A percentile compares a stretch with the other conserved stretches of the same genome.
phyloP scores from a whole-genome alignment of 2,329 filamentous ascomycete genomes.

The Colletotrichum tabaci region DNA sequence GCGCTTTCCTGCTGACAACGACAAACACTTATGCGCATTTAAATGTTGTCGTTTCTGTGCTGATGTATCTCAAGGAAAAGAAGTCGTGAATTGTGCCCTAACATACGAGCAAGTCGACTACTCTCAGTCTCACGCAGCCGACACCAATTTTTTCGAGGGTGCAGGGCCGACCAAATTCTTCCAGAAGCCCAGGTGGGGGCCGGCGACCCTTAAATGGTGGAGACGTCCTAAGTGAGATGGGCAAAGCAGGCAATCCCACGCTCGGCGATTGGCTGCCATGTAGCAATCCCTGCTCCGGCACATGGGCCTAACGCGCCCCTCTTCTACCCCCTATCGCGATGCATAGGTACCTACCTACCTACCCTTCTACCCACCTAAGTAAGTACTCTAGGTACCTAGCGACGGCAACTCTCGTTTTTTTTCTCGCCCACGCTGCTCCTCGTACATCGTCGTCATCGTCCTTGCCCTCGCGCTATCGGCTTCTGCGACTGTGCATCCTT shows the following conservation, averaged over 20 bases:
- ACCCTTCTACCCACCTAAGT: too few species aligned
- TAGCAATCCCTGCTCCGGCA: conserved; percentile 8
- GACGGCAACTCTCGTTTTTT: conserved; percentile 34
- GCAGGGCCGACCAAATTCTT: background rate
- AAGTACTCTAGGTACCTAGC: background rate
- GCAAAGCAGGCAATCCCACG: conserved; percentile 12
- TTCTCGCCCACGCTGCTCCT: conserved; percentile 19
- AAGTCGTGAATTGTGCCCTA: too few species aligned
- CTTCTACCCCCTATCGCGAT: conserved; percentile 35
- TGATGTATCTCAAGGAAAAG: too few species aligned
- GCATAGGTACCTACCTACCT: background rate
- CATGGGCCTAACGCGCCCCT: conserved; percentile 34
- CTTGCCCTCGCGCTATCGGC: conserved; percentile 49
- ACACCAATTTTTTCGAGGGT: background rate
- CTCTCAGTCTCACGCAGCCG: background rate
- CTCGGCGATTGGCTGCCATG: conserved; percentile 25
- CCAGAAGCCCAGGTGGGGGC: background rate
- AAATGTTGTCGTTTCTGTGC: background rate
- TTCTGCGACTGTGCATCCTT: conserved; percentile 46
- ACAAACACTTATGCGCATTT: background rate
- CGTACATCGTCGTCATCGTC: conserved; percentile 32
- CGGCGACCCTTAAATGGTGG: conserved; percentile 23
- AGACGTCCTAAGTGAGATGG: conserved; percentile 6
- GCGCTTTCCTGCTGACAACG: background rate
- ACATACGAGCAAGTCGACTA: background rate